A percentile compares a stretch with the other conserved stretches of the same genome.
Evolutionary conservation across 192 early-diverging fungal species (phyloP).

Genomic region (Coemansia sp.): DNA sequence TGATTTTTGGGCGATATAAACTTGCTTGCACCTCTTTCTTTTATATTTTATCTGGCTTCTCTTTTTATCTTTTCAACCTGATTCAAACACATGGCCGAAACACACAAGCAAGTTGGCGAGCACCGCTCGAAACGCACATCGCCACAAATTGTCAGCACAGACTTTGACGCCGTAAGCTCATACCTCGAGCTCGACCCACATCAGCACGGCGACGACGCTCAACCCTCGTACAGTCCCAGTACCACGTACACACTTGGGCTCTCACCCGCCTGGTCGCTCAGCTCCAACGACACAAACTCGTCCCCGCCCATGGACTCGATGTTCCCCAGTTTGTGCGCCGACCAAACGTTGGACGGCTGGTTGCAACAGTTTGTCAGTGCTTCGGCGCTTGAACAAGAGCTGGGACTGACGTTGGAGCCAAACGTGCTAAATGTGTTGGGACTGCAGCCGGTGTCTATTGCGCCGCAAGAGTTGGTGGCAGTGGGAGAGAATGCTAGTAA

Average conservation of each 20-base stretch:
- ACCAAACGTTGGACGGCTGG: slow-evolving; percentile 42
- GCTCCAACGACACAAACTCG: slow-evolving; percentile 20
- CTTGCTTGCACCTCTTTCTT: neutral
- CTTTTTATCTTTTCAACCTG: neutral
- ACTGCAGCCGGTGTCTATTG: slow-evolving; percentile 26
- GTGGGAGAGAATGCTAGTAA: slow-evolving; percentile 28
- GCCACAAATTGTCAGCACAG: neutral
- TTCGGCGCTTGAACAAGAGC: slow-evolving; percentile 14
- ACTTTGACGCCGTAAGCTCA: neutral
- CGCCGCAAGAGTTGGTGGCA: slow-evolving; percentile 45
- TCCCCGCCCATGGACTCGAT: too few relatives aligned
- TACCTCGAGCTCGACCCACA: slow-evolving; percentile 3
- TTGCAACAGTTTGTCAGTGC: slow-evolving; percentile 52
- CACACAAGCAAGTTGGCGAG: neutral
- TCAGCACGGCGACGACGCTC: too few relatives aligned
- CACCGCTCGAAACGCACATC: neutral
- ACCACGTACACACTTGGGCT: neutral
- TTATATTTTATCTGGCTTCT: neutral
- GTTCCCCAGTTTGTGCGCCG: neutral
- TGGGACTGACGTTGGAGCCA: slow-evolving; percentile 1
- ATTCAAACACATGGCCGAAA: neutral
- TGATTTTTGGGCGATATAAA: neutral
- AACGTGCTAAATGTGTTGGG: slow-evolving; percentile 29
- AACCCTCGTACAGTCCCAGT: neutral
- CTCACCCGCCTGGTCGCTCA: slow-evolving; percentile 43